Evolutionary conservation across 805 yeast genomes (phyloP), one percentile per base, ranked within the genome.

Genomic region (Grigorovia yakushimaensis): DNA sequence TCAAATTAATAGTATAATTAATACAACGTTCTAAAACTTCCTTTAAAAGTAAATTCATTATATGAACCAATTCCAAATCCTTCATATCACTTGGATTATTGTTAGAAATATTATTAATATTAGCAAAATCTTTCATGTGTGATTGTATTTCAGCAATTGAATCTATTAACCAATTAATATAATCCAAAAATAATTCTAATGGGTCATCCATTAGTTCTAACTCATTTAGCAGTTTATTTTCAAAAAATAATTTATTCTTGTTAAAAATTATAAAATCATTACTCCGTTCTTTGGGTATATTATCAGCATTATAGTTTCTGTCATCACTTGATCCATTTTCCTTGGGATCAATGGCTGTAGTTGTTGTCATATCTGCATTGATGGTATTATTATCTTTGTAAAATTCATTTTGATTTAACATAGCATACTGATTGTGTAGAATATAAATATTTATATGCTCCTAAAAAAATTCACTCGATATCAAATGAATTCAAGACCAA

Each of bases 191-290:
- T 1, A 80, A 77, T 51, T 84, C 87, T 20, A 88, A 61, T 0
- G 96, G 96, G 61, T 89, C 96, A 65, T 88, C 96, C 39, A 79
- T 61, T 15, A 81, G 87, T 4, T 78, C 82, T 7, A 78, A 51
- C 1, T 69, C 69, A 9, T 60, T 59, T 4, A 55, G 50, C 13
- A 88, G 58, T n/a, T 61, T 65, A 2, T 57, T 55, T 57, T 85
- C 94, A 51, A 46, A 55, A 5, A 17, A 11, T 7, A 48, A 19
- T 39, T 38, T 48, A 10, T 23, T 37, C 19, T 46, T 41, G 19
- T 20, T 33, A 35, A 13, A 17, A 18, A 40, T 22, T 7, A 24
- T 24, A 24, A 24, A 24, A 24, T 24, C 9, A 24, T 24, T 17
- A 23, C 18, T 15, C 35, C 9, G 5, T 22, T 13, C 27, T 10